Percentiles rank a stretch among this genome's conserved stretches.
Evolutionary conservation across 495 filamentous ascomycete genomes (phyloP).

Genomic region (Annulohypoxylon nitens): DNA sequence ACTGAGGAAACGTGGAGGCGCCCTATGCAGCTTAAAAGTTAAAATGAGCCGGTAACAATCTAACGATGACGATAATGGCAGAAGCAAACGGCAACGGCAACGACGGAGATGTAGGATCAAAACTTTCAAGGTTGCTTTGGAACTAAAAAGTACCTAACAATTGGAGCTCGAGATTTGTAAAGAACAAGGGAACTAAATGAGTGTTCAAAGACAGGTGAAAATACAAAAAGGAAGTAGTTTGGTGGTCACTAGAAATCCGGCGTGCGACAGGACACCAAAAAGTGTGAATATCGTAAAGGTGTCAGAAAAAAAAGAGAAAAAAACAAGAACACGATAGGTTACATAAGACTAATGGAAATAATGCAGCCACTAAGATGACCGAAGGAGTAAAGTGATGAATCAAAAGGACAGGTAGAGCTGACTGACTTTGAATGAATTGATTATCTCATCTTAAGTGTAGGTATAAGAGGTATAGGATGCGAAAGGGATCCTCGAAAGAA

Average conservation of each 20-base stretch:
- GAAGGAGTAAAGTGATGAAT: neutral
- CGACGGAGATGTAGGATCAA: neutral
- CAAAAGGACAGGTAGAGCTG: neutral
- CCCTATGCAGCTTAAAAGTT: slow-evolving; percentile 26
- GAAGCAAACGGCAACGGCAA: neutral
- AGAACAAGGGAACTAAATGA: slow-evolving; percentile 4
- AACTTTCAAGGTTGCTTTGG: neutral
- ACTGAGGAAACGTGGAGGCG: slow-evolving; percentile 17
- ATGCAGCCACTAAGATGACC: slow-evolving; percentile 1
- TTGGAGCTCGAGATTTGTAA: slow-evolving; percentile 8
- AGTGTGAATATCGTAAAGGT: neutral
- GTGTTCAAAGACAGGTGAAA: neutral
- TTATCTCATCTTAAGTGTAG: slow-evolving; percentile 14
- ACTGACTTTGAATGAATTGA: slow-evolving; percentile 8
- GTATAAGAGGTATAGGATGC: neutral
- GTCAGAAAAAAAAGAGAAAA: neutral
- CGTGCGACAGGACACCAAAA: neutral
- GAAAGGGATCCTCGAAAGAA: neutral
- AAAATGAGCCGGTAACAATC: slow-evolving; percentile 34
- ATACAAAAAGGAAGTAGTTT: neutral
- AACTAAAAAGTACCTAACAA: neutral
- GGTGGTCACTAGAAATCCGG: slow-evolving; percentile 9
- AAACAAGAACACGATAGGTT: neutral
- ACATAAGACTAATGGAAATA: neutral
- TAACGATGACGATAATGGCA: neutral